Conservation (phyloP, 1,284 basidiomycete species). For the Clitocybe nebularis region DNA sequence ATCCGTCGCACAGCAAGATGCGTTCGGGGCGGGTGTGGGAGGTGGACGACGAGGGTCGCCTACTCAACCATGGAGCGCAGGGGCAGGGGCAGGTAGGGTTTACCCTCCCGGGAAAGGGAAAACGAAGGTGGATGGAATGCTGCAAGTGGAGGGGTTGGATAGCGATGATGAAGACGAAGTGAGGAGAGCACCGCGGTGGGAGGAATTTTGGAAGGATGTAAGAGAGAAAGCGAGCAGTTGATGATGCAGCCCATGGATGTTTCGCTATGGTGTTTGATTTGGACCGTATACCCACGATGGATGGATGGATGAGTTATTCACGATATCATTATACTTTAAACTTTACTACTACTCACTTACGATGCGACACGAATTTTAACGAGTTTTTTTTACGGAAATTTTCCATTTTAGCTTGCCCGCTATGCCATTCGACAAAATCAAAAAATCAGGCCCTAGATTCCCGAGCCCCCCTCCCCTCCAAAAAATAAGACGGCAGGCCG, state of each 20-base stretch:
- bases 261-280: background rate
- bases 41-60: slow-evolving; percentile 5
- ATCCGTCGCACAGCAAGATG: slow-evolving; percentile 48
- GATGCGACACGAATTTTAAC: slow-evolving; percentile 7
- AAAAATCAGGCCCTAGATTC: background rate
- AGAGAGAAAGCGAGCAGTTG: slow-evolving; percentile 27
- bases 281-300: background rate
- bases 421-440: background rate
- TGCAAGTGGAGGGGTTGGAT: slow-evolving; percentile 11
- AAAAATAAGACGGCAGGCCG: background rate
- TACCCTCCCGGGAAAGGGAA: slow-evolving; percentile 1
- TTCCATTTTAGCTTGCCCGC: no score
- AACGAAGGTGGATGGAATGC: slow-evolving; percentile 12
- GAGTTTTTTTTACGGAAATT: slow-evolving; percentile 5
- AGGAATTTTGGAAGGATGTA: slow-evolving; percentile 48
- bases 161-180: slow-evolving; percentile 12
- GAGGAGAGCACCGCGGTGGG: slow-evolving; percentile 34
- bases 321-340: slow-evolving; percentile 7
- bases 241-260: background rate
- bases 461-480: no score
- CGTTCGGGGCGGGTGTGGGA: slow-evolving; percentile 26
- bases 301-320: slow-evolving; percentile 2
- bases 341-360: background rate
- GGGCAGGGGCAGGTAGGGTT: no score
- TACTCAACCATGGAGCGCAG: slow-evolving; percentile 4